A percentile compares a stretch with the other conserved stretches of the same genome.
phyloP scores from a whole-genome alignment of 768 basidiomycete species.

The Leucogyrophana mollusca region DNA sequence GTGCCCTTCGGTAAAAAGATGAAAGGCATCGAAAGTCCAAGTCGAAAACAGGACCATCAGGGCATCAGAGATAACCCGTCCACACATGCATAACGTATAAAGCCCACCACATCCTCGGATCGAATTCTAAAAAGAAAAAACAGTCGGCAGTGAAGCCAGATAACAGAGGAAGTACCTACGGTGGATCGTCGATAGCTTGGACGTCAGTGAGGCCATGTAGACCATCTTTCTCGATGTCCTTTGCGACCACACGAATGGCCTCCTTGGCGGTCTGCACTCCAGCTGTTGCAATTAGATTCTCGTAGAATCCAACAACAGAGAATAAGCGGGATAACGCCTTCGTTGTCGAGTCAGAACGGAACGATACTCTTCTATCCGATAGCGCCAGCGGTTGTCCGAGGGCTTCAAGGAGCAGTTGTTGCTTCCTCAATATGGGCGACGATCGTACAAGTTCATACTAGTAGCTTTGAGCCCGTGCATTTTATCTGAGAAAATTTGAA shows the following conservation, averaged over 20 bases:
- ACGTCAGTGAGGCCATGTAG: constrained; percentile 39
- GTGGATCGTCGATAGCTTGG: constrained; percentile 36
- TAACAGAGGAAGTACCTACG: constrained; percentile 37
- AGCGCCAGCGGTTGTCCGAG: constrained; percentile 31
- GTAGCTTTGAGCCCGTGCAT: no score
- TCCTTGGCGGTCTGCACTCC: constrained; percentile 48
- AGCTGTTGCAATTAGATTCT: constrained; percentile 45
- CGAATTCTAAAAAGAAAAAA: constrained; percentile 30
- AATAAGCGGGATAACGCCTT: constrained; percentile 43
- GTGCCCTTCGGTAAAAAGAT: no score
- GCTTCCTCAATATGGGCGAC: constrained; percentile 45
- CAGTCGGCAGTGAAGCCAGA: constrained; percentile 10
- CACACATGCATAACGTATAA: constrained; percentile 52
- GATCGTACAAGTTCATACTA: constrained; percentile 71
- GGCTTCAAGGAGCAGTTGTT: constrained; percentile 41
- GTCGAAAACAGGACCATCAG: no score
- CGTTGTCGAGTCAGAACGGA: constrained; percentile 32
- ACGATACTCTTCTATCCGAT: constrained; percentile 21
- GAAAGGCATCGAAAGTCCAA: no score
- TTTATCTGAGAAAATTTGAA: no score
- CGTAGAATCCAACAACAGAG: constrained; percentile 49
- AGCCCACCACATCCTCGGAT: constrained; percentile 50
- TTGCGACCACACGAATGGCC: constrained; percentile 56
- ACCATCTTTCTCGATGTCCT: constrained; percentile 63
- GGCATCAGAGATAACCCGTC: constrained; percentile 59